Percentiles rank a stretch among this genome's conserved stretches.
Conservation (phyloP, 192 early-diverging fungal genomes). For the Umbelopsis vinacea region DNA sequence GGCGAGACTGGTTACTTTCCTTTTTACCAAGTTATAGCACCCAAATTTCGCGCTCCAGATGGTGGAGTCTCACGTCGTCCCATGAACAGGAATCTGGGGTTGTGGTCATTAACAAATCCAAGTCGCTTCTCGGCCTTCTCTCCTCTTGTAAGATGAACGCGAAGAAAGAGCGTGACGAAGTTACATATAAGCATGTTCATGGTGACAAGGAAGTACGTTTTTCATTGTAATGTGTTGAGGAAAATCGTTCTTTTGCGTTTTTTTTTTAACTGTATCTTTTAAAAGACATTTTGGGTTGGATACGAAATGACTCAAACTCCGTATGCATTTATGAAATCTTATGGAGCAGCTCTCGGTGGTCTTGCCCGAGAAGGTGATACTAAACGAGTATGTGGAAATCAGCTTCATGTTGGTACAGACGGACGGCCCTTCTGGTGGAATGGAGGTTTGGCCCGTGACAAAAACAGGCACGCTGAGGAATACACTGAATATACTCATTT, state of each 20-base stretch:
- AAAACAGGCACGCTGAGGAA: conserved; percentile 40
- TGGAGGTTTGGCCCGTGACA: conserved; percentile 51
- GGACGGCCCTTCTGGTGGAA: conserved; percentile 55
- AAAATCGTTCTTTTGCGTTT: no score
- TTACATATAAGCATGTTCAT: conserved; percentile 50
- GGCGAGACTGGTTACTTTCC: conserved; percentile 51
- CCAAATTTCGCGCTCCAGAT: conserved; percentile 43
- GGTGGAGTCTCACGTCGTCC: conserved; percentile 38
- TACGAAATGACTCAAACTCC: conserved; percentile 63
- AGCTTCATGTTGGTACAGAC: conserved; percentile 46
- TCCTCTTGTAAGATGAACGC: conserved; percentile 60
- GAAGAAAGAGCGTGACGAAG: conserved; percentile 49
- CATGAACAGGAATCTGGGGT: conserved; percentile 73
- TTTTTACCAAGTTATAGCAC: conserved; percentile 50
- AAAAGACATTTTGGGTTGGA: conserved; percentile 64
- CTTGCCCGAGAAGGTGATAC: conserved; percentile 37
- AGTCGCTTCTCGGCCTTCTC: conserved; percentile 54
- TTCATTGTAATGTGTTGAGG: not conserved
- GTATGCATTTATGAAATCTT: conserved; percentile 51
- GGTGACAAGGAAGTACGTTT: conserved; percentile 66
- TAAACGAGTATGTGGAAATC: conserved; percentile 48
- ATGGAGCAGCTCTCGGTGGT: conserved; percentile 57
- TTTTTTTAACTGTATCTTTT: not conserved
- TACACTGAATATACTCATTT: conserved; percentile 41
- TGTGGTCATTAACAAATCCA: conserved; percentile 58